Evolutionary conservation across 169 alveolate genomes (phyloP), one percentile per base, ranked within the genome.

Genomic region (Cryptosporidium baileyi): DNA sequence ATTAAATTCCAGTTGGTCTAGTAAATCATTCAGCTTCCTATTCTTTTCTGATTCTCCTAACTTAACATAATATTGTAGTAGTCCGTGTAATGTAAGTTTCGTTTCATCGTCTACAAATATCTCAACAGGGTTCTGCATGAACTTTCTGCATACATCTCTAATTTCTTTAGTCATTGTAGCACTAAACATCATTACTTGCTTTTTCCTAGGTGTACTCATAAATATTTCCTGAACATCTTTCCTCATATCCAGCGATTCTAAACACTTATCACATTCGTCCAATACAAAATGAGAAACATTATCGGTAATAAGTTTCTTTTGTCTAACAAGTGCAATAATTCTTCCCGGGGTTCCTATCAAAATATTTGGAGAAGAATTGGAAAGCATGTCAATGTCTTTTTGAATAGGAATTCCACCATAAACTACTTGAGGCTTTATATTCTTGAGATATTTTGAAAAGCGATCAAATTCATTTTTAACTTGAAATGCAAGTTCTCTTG

Each of bases 271-370:
- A 90, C 99, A 98, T 91, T 98, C 99, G 89, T 98, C 99, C 63
- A 98, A 93, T 45, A 98, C 98, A 89, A 98, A 98, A 89, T 94
- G 98, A 92, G 96, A 96, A 15, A 98, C 90, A 60, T 96, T 93
- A 62, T 94, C 96, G 88, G 98, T 91, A 82, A 94, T 94, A 49
- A 98, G 89, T 67, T 94, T 95, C 91, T 96, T 95, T 63, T 94
- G 96, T 82, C 94, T 92, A 17, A 95, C 95, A 19, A 98, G 94
- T 22, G 98, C 98, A 36, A 96, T 92, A 36, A 98, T 93, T 60
- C 99, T 95, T 15, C 99, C 99, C n/a, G 99, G 99, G 13, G 99
- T 97, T 2, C 99, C 99, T 28, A 98, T 98, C 30, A 98, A 91
- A 60, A 98, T 96, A 91, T 97, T 97, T 1, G 99, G 99, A 43